These are phyloP conservation scores for Cyathus striatus DNA, from an alignment of 768 basidiomycete genomes.

Conservation along the genomic window DNA sequence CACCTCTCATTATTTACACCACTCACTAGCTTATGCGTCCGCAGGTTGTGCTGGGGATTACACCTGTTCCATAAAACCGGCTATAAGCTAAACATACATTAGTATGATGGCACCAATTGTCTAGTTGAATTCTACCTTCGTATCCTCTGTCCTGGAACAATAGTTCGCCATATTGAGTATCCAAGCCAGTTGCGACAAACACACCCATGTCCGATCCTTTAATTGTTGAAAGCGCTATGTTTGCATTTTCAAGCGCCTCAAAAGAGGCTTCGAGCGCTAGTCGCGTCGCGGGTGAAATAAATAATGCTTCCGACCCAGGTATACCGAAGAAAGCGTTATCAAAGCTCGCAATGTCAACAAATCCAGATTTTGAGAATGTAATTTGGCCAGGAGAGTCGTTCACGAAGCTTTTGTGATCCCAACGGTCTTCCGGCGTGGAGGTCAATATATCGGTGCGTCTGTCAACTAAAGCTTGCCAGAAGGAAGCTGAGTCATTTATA, in stretches of 20 bases:
- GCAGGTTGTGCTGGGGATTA: slow-evolving; percentile 24
- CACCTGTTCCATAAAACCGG: slow-evolving; percentile 27
- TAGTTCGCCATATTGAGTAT: slow-evolving; percentile 23
- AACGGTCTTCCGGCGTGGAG: slow-evolving; percentile 23
- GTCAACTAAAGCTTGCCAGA: slow-evolving; percentile 28
- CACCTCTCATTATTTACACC: background rate
- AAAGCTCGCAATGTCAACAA: slow-evolving; percentile 22
- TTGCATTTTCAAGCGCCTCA: slow-evolving; percentile 30
- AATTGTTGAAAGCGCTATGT: slow-evolving; percentile 24
- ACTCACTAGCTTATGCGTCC: slow-evolving; percentile 32
- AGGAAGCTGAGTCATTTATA: slow-evolving; percentile 17
- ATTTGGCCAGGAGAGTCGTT: slow-evolving; percentile 22
- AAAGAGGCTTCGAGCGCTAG: slow-evolving; percentile 28
- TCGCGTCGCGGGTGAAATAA: slow-evolving; percentile 21
- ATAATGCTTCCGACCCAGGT: slow-evolving; percentile 26
- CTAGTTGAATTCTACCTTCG: slow-evolving; percentile 15
- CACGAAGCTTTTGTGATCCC: slow-evolving; percentile 30
- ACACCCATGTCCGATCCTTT: slow-evolving; percentile 27
- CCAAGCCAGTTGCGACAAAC: slow-evolving; percentile 24
- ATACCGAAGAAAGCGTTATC: slow-evolving; percentile 31
- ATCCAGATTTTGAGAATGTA: slow-evolving; percentile 23
- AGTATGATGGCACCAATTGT: background rate
- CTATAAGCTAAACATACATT: slow-evolving; percentile 18
- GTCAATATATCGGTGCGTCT: slow-evolving; percentile 23
- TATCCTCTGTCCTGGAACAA: slow-evolving; percentile 24